Evolutionary conservation across 2,329 filamentous ascomycete genomes (phyloP), one percentile per base, ranked within the genome.

Genomic region (Aspergillus brasiliensis): DNA sequence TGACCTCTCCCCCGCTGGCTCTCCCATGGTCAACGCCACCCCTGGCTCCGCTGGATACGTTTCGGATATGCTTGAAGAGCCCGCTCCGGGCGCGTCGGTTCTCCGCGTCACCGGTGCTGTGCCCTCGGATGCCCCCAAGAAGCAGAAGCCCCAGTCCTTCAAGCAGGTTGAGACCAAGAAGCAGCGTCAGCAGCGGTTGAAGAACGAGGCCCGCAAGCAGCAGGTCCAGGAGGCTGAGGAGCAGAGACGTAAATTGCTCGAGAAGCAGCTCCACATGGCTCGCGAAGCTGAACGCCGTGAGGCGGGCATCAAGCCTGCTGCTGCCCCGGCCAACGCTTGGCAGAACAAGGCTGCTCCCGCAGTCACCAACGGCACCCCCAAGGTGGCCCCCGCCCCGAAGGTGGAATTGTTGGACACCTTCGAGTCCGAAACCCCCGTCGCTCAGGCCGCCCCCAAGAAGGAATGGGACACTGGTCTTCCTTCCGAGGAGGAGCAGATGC

Each of bases 181-280:
- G 83, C 91, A 96, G 81, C 88, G 92, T 61, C 93, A 97, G 81
- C 95, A 97, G 80, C 86, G 89, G 67, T 87, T 90, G 81, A 97
- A 97, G 86, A 88, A 86, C 38, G 92, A 97, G 78, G 89, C 87
- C 59, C 87, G 88, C 70, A 95, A 91, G 82, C 81, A 83, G 28
- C 83, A 86, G 59, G 87, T 90, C 28, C 89, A 93, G 72, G 89
- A 91, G 68, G 86, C 89, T 0, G 93, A 97, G 79, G 86, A 88
- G 72, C 84, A 91, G 71, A 89, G 93, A 71, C 91, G 91, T 80
- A 80, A 81, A 38, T 82, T 91, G 62, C 82, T 91, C 69, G 92
- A 97, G 81, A 88, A 90, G 74, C 93, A 97, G 81, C 87, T 92
- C 65, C 90, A 92, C 63, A 84, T 85, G 61, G 92, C 92, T 58